These are phyloP conservation scores for Aureobasidium namibiae DNA, from an alignment of 2,329 filamentous ascomycete genomes.

Conservation along the genomic window DNA sequence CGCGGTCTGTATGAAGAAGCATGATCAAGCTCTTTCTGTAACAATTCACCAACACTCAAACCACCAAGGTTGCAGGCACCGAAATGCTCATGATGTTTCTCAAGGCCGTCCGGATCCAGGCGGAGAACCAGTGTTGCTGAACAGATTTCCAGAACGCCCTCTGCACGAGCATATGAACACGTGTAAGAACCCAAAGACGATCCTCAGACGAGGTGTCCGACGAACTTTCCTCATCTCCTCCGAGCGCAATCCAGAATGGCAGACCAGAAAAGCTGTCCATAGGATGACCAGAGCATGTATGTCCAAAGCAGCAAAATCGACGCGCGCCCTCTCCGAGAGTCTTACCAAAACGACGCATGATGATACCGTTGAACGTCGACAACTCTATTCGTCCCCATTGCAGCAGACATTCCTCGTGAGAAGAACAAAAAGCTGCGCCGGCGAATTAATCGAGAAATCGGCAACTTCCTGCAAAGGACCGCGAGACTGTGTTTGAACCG, in stretches of 20 bases:
- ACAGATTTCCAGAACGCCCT: conserved; percentile 13
- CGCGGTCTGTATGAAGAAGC: conserved; percentile 39
- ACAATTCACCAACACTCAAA: conserved; percentile 13
- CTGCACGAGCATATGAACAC: conserved; percentile 15
- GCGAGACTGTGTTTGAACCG: conserved; percentile 47
- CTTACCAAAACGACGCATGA: conserved; percentile 74
- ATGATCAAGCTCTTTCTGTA: conserved; percentile 29
- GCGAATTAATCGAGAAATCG: conserved; percentile 57
- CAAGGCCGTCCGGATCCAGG: conserved; percentile 18
- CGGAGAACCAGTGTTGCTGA: conserved; percentile 30
- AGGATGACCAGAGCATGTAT: conserved; percentile 56
- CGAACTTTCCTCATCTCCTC: conserved; percentile 45
- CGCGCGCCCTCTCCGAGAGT: conserved; percentile 68
- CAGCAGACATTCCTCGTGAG: neutral
- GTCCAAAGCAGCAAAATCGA: conserved; percentile 64
- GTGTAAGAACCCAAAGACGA: conserved; percentile 44
- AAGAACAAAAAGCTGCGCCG: conserved; percentile 4
- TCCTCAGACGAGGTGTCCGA: conserved; percentile 41
- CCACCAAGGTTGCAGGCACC: conserved; percentile 20
- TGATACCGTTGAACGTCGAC: conserved; percentile 34
- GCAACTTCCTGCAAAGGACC: conserved; percentile 48
- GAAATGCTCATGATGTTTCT: conserved; percentile 24
- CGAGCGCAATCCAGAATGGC: conserved; percentile 27
- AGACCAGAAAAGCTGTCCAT: conserved; percentile 48
- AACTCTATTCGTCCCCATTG: conserved; percentile 23